Conservation (phyloP, 2,329 filamentous ascomycete genomes). For the Pyrenophora teres region DNA sequence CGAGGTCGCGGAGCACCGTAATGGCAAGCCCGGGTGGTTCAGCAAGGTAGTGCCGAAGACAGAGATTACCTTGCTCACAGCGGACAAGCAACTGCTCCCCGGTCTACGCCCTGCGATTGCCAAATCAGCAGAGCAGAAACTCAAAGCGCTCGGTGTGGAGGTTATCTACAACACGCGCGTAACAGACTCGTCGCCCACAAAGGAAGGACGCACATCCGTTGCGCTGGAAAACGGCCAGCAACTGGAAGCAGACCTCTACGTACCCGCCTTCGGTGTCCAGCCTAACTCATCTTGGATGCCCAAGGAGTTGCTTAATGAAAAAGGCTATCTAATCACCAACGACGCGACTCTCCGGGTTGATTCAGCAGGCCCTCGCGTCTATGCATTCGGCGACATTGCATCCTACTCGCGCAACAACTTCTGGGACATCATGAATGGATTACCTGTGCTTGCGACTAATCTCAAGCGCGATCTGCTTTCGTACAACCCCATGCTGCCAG, state of each 20-base stretch:
- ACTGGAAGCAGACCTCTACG: constrained; percentile 57
- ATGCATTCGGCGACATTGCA: constrained; percentile 55
- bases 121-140: constrained; percentile 52
- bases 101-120: constrained; percentile 48
- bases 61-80: constrained; percentile 53
- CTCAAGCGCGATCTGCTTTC: constrained; percentile 54
- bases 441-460: constrained; percentile 52
- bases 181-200: constrained; percentile 20
- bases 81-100: constrained; percentile 48
- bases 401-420: constrained; percentile 50
- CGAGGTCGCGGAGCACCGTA: constrained; percentile 52
- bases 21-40: constrained; percentile 50
- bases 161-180: constrained; percentile 49
- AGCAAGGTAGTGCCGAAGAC: constrained; percentile 30
- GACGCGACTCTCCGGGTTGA: constrained; percentile 53
- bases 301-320: constrained; percentile 50
- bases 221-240: constrained; percentile 51
- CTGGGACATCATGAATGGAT: constrained; percentile 47
- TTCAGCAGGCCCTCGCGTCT: constrained; percentile 52
- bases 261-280: constrained; percentile 57
- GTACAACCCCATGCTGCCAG: constrained; percentile 23
- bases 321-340: constrained; percentile 57
- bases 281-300: constrained; percentile 61
- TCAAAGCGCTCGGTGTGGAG: constrained; percentile 55
- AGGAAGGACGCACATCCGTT: constrained; percentile 49